Base-by-base conservation (phyloP, 495 filamentous ascomycete genomes). In the Hypoxylon rickii region DNA sequence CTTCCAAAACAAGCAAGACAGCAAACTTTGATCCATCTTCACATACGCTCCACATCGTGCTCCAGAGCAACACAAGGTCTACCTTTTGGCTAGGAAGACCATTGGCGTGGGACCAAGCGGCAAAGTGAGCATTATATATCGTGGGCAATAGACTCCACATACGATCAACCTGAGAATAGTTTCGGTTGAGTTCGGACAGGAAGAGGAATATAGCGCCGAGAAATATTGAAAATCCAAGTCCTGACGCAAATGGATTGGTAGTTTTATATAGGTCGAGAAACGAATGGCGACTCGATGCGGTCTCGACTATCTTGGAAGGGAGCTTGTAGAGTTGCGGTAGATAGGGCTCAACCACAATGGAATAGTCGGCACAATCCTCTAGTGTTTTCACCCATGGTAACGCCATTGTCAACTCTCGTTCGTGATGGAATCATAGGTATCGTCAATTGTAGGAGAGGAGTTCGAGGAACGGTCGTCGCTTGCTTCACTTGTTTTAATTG, bases 161-260 rank as follows among this genome's bases (percentile, higher is more conserved):
- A 1, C 95, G 81, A 69, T 99, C 95, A 7, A 99, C 86, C 70
- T 97, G 93, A 6, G 90, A 96, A 72, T 89, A 96, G 73, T 99
- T 97, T 43, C 83, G 81, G 70, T 89, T 97, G 72, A 92, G 72
- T 70, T 97, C 94, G 20, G 89, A 85, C 2, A 80, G 73, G 21
- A 93, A 52, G 20, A 96, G 76, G 55, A 93, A 87, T 4, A 92
- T 50, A 1, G 78, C 80, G 18, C 86, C 84, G 7, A 93, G 62
- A 24, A 84, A 73, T 12, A 93, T 64, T 2, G 88, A 83, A 55
- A 95, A 77, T 1, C 84, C 86, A 57, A 94, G 76, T 15, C 87
- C 90, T 2, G 83, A 83, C 7, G 96, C 79, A 20, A 96, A 66
- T 1, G 95, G 95, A 69, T 99, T 99, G 22, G 92, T 97, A 21